These are phyloP conservation scores for Epipyxis sp. DNA, from an alignment of 108 stramenopile genomes.

Conservation along the genomic window DNA sequence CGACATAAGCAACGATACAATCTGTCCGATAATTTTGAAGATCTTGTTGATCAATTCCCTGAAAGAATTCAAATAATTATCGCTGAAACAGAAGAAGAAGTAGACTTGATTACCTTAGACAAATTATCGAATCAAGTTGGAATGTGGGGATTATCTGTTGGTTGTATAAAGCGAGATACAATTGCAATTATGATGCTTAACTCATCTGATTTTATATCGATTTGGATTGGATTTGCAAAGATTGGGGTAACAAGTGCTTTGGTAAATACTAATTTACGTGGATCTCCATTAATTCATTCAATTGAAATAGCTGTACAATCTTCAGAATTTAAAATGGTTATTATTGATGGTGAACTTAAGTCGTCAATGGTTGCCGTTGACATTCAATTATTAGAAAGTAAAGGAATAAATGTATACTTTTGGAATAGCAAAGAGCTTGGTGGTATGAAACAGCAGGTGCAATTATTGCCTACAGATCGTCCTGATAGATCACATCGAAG, in stretches of 20 bases:
- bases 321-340: slow-evolving; percentile 30
- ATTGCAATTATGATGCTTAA: slow-evolving; percentile 47
- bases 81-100: slow-evolving; percentile 1
- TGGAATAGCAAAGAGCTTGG: background rate
- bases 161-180: slow-evolving; percentile 32
- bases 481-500: background rate
- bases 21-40: slow-evolving; percentile 12
- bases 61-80: slow-evolving; percentile 11
- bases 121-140: slow-evolving; percentile 39
- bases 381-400: background rate
- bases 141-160: slow-evolving; percentile 20
- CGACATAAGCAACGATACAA: too few species aligned
- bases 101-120: slow-evolving; percentile 32
- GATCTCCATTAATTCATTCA: slow-evolving; percentile 39
- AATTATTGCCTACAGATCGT: background rate
- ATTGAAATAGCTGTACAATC: slow-evolving; percentile 13
- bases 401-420: slow-evolving; percentile 25
- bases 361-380: background rate
- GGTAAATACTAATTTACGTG: slow-evolving; percentile 41
- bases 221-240: slow-evolving; percentile 48
- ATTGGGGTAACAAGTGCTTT: slow-evolving; percentile 41
- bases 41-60: background rate
- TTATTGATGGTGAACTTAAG: slow-evolving; percentile 35
- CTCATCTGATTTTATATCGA: slow-evolving; percentile 36
- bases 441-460: background rate